Evolutionary conservation across 2,329 filamentous ascomycete species (phyloP).

Genomic region (Elsinoe australis): DNA sequence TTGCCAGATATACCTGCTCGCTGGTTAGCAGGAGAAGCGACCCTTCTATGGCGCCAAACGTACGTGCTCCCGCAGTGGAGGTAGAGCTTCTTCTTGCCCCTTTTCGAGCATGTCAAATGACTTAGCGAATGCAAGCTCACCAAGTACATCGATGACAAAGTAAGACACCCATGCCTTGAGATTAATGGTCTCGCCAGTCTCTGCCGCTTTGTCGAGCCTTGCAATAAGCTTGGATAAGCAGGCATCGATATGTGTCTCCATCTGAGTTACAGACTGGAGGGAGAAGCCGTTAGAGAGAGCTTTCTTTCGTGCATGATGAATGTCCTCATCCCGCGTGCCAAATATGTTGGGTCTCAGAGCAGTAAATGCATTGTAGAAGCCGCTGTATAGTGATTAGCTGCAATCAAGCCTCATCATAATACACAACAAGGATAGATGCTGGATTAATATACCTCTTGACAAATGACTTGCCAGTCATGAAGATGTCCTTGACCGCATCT

Average conservation of each 20-base stretch:
- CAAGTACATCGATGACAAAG: slow-evolving; percentile 12
- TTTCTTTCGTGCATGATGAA: slow-evolving; percentile 11
- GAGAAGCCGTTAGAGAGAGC: slow-evolving; percentile 12
- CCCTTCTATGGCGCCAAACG: not conserved
- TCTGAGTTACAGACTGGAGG: slow-evolving; percentile 7
- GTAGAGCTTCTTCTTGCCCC: slow-evolving; percentile 6
- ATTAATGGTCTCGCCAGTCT: not conserved
- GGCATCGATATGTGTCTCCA: slow-evolving; percentile 5
- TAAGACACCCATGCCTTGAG: slow-evolving; percentile 9
- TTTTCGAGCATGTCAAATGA: slow-evolving; percentile 10
- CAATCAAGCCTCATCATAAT: no score
- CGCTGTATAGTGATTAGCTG: not conserved
- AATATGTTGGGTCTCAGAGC: slow-evolving; percentile 11
- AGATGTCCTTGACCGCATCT: slow-evolving; percentile 4
- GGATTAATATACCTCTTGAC: slow-evolving; percentile 13
- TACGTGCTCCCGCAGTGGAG: slow-evolving; percentile 10
- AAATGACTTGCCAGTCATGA: slow-evolving; percentile 4
- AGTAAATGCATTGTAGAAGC: slow-evolving; percentile 14
- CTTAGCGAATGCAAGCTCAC: slow-evolving; percentile 8
- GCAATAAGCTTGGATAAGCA: slow-evolving; percentile 8
- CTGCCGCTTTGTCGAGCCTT: not conserved
- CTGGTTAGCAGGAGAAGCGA: not conserved
- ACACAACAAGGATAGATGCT: no score
- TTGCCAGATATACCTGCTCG: slow-evolving; percentile 12
- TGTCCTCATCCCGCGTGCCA: slow-evolving; percentile 9